phyloP scores from a whole-genome alignment of 495 filamentous ascomycete species.

The Aspergillus asperescens region DNA sequence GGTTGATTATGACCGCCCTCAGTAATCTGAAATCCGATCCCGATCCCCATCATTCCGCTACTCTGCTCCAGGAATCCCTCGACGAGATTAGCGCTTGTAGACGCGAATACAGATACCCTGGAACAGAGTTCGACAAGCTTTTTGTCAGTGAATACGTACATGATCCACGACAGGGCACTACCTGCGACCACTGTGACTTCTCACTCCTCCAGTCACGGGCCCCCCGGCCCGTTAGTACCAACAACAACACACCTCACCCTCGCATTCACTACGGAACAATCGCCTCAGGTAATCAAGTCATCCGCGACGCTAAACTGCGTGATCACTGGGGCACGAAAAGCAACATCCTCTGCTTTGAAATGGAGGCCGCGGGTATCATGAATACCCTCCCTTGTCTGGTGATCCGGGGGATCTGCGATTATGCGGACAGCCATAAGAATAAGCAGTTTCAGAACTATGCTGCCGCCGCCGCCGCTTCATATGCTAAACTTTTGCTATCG shows the following conservation, averaged over 20 bases:
- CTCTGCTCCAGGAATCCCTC: background rate
- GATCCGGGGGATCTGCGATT: background rate
- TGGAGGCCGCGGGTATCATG: background rate
- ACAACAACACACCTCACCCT: too few species aligned
- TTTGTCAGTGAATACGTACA: background rate
- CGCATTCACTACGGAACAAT: constrained; percentile 3
- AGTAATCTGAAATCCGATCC: constrained; percentile 4
- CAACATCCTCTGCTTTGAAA: background rate
- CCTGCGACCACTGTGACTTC: background rate
- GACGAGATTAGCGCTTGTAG: background rate
- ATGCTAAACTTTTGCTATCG: background rate
- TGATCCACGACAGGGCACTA: background rate
- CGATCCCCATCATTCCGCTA: background rate
- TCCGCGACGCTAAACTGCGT: background rate
- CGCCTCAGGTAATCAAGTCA: background rate
- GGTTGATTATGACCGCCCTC: constrained; percentile 12
- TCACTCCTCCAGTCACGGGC: background rate
- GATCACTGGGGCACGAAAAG: background rate
- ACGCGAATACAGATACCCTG: background rate
- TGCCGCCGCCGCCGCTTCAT: background rate
- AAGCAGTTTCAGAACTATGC: background rate
- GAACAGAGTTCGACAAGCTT: background rate
- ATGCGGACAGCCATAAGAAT: background rate
- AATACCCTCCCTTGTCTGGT: background rate
- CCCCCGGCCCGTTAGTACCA: background rate